Evolutionary conservation across 305 asterid genomes (phyloP), one percentile per base, ranked within the genome.

Genomic region (Ilex paraguariensis): DNA sequence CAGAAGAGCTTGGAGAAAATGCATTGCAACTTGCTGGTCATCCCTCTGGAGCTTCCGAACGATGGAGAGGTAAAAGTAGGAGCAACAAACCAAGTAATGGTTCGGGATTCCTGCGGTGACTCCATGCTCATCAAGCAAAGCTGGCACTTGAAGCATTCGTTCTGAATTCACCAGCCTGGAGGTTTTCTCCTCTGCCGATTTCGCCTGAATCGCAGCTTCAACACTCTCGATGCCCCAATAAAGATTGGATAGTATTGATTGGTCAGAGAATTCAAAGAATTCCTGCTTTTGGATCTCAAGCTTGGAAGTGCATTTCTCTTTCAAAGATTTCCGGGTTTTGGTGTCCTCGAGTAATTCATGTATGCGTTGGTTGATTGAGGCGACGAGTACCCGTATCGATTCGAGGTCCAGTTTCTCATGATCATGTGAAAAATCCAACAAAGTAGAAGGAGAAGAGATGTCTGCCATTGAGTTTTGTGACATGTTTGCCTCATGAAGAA

Each of bases 111-210:
- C 91, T 60, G 85, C 71, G 10, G 96, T 92, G 6, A 28, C 62
- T 6, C 96, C 93, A 7, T 73, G 74, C 59, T 76, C 85, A 9
- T 89, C 87, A 54, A 92, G 56, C 2, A 95, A 83, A 1, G 96
- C 96, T 3, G 98, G 98, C 10, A 85, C 70, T 70, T 92, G 98
- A 57, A 92, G 97, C 96, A 87, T 78, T 56, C 68, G 81, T 78
- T 92, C 98, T 3, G 93, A 76, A 50, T 65, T 68, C 40, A 79
- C 79, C 21, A 89, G 82, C 76, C 31, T 73, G 15, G 32, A 42
- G 17, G 70, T 42, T 65, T 68, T 75, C 6, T 78, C 84, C 2
- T 82, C 82, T 0, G 2, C 31, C 46, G 51, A 62, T 44, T 65
- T 63, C 1, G 82, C 68, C 14, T 12, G 49, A 45, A 21, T 49